Percentiles rank a stretch among this genome's conserved stretches.
phyloP scores from a whole-genome alignment of 768 basidiomycete genomes.

The Mycena chlorophos region DNA sequence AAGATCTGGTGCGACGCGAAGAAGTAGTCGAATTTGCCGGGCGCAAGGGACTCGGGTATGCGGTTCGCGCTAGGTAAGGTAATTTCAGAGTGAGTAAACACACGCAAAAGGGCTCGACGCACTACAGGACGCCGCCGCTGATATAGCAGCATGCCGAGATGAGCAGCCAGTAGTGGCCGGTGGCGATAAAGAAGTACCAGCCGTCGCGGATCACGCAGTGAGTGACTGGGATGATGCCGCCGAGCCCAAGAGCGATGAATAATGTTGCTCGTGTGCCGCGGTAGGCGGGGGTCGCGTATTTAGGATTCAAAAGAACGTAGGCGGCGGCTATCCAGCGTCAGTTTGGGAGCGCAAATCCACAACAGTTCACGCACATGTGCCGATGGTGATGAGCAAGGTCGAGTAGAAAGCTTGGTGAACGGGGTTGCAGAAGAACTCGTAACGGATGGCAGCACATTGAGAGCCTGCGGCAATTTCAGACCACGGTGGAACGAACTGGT shows the following conservation, averaged over 20 bases:
- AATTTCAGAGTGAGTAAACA: slow-evolving; percentile 20
- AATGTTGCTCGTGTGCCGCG: slow-evolving; percentile 74
- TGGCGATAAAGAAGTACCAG: slow-evolving; percentile 50
- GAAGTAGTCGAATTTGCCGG: slow-evolving; percentile 79
- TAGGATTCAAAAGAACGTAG: slow-evolving; percentile 77
- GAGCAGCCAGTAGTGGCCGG: slow-evolving; percentile 73
- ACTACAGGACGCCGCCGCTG: slow-evolving; percentile 80
- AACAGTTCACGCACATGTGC: slow-evolving; percentile 50
- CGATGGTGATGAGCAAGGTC: slow-evolving; percentile 48
- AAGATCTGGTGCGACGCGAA: slow-evolving; percentile 89
- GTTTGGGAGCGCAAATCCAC: slow-evolving; percentile 11
- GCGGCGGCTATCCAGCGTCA: slow-evolving; percentile 49
- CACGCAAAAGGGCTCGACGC: slow-evolving; percentile 38
- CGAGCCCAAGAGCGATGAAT: slow-evolving; percentile 77
- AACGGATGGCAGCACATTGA: slow-evolving; percentile 74
- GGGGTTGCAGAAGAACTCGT: slow-evolving; percentile 72
- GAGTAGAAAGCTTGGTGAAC: slow-evolving; percentile 57
- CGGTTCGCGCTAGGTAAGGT: slow-evolving; percentile 68
- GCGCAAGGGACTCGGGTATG: slow-evolving; percentile 72
- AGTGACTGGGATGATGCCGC: slow-evolving; percentile 64
- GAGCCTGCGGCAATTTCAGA: slow-evolving; percentile 69
- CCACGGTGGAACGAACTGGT: background rate
- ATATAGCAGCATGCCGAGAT: slow-evolving; percentile 76
- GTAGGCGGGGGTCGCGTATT: slow-evolving; percentile 74
- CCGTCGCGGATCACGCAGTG: slow-evolving; percentile 68